Evolutionary conservation across 352 stramenopile species (phyloP).

Genomic region (Pythium phragmiticola): DNA sequence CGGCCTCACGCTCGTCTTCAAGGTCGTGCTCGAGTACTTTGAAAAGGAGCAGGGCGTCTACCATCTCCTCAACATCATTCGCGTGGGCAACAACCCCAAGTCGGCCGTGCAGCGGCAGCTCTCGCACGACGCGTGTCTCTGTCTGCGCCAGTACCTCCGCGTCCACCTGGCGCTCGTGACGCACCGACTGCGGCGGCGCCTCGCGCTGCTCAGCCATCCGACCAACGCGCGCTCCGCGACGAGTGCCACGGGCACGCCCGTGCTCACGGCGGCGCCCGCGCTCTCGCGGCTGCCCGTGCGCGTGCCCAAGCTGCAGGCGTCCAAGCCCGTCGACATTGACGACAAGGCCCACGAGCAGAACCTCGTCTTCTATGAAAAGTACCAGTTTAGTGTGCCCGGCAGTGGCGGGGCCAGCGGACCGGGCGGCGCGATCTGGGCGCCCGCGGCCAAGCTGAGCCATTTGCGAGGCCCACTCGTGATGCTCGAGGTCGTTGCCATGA

Average conservation of each 20-base stretch:
- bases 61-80: slow-evolving; percentile 83
- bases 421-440: slow-evolving; percentile 65
- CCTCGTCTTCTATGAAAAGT: slow-evolving; percentile 82
- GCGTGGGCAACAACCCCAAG: slow-evolving; percentile 73
- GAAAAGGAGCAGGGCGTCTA: slow-evolving; percentile 85
- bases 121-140: slow-evolving; percentile 82
- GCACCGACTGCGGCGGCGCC: slow-evolving; percentile 59
- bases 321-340: slow-evolving; percentile 80
- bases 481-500: slow-evolving; percentile 72
- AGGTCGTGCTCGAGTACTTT: slow-evolving; percentile 81
- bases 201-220: slow-evolving; percentile 59
- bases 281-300: slow-evolving; percentile 61
- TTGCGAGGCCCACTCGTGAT: slow-evolving; percentile 75
- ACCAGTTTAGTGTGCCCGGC: slow-evolving; percentile 67
- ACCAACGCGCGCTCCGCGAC: slow-evolving; percentile 37
- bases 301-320: slow-evolving; percentile 69
- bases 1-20: slow-evolving; percentile 75
- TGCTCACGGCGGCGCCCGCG: slow-evolving; percentile 53
- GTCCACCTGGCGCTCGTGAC: slow-evolving; percentile 78
- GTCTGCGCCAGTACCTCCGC: slow-evolving; percentile 79
- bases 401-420: slow-evolving; percentile 38
- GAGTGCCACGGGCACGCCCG: slow-evolving; percentile 26
- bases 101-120: slow-evolving; percentile 75
- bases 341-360: slow-evolving; percentile 86
- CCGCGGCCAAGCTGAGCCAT: slow-evolving; percentile 71